These are phyloP conservation scores for Hamamelis virginiana DNA, from an alignment of 164 flowering plant genomes.

Conservation along the genomic window DNA sequence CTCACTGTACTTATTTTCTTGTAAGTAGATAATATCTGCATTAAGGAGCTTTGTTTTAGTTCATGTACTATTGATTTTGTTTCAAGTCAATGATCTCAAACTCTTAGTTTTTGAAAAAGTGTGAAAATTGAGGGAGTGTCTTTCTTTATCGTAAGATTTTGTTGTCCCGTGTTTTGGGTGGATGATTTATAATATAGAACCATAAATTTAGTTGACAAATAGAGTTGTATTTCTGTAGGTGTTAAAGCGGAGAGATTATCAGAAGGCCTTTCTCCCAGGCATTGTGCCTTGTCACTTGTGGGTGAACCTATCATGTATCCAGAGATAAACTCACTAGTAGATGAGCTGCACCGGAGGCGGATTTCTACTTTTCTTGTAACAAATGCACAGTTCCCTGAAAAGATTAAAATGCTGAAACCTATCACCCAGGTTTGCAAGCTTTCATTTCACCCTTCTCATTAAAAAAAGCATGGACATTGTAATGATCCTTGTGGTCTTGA, in stretches of 20 bases:
- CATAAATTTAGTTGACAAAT: constrained; percentile 4
- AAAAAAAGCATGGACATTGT: neutral
- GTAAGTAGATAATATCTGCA: too few species aligned
- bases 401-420: constrained; percentile 67
- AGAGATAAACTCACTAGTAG: constrained; percentile 85
- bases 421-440: constrained; percentile 72
- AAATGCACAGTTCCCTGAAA: constrained; percentile 98
- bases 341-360: constrained; percentile 80
- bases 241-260: constrained; percentile 68
- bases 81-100: too few species aligned
- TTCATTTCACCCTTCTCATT: neutral
- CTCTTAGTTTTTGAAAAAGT: too few species aligned
- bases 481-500: neutral
- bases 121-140: too few species aligned
- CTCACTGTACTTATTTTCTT: too few species aligned
- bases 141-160: too few species aligned
- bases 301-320: constrained; percentile 99
- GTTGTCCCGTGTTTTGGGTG: neutral
- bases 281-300: constrained; percentile 98
- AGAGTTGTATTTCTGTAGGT: constrained; percentile 43
- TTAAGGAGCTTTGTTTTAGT: too few species aligned
- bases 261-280: constrained; percentile 92
- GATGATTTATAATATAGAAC: neutral
- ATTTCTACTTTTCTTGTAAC: constrained; percentile 98
- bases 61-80: too few species aligned